Evolutionary conservation across 495 filamentous ascomycete genomes (phyloP), one percentile per base, ranked within the genome.

Genomic region (Penicillium mononematosum): DNA sequence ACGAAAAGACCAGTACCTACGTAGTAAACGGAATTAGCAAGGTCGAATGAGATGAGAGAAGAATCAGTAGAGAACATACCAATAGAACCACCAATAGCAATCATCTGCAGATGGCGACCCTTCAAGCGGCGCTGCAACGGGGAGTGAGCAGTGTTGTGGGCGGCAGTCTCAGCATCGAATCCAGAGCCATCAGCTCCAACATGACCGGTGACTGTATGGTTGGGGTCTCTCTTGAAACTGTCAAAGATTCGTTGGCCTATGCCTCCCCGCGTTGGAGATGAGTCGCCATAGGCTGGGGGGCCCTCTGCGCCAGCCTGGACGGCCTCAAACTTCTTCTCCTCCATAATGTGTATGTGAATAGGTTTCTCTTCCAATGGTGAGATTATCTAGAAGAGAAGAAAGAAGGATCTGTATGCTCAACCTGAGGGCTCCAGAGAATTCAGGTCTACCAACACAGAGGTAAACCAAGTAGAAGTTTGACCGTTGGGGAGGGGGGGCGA

Each of bases 1-100:
- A 98, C 91, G 69, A 98, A 96, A 7, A 98, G 79, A 63, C 92
- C 92, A 36, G 92, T 94, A 58, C 90, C 90, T 92, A 58, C 8
- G 44, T 19, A 53, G 19, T 42, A 39, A 39, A 39, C n/a, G 36
- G 16, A 39, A 44, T 54, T 36, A 58, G 50, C 55, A n/a, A 16
- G 17, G 14, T 31, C 5, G 32, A 45, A 7, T 43, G 8, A 41
- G 36, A 25, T 19, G 27, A 17, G 12, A 27, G 16, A 52, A 24
- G 9, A 9, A 41, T 24, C 19, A 19, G 8, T 39, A 10, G 2
- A 14, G 9, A 41, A 29, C 77, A 47, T 83, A 87, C 93, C 93
- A 60, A 98, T 97, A 2, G 89, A 93, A 36, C 94, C 94, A 59
- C 92, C 92, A 61, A 96, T 95, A 7, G 92, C 92, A 78, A 96